Evolutionary conservation across 2,329 filamentous ascomycete species (phyloP).

Genomic region (Xylaria hypoxylon): DNA sequence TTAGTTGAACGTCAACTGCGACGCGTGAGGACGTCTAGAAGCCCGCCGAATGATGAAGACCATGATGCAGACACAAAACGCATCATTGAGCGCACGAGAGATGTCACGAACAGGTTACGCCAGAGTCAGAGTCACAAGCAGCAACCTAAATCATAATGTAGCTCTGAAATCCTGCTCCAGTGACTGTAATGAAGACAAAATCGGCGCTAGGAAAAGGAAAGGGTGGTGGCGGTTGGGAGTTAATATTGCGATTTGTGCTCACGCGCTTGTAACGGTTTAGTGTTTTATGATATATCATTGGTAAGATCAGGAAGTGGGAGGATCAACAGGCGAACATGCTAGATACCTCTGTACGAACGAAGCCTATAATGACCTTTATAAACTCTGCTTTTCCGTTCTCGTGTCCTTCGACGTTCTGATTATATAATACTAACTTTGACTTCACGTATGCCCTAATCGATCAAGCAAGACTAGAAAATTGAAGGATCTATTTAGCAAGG

Average conservation of each 20-base stretch:
- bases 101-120: conserved; percentile 35
- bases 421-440: not conserved
- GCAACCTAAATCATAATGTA: conserved; percentile 5
- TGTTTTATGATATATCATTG: conserved; percentile 28
- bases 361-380: conserved; percentile 22
- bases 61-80: conserved; percentile 32
- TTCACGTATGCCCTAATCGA: not conserved
- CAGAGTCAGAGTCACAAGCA: conserved; percentile 26
- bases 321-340: conserved; percentile 4
- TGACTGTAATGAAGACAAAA: not conserved
- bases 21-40: conserved; percentile 19
- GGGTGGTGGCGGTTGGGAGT: not conserved
- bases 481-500: not conserved
- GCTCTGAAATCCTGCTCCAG: not conserved
- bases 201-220: conserved; percentile 6
- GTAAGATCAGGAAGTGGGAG: conserved; percentile 8
- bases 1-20: conserved; percentile 30
- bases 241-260: conserved; percentile 22
- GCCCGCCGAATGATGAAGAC: conserved; percentile 18
- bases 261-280: conserved; percentile 4
- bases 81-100: conserved; percentile 35
- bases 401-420: not conserved
- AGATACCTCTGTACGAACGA: conserved; percentile 32
- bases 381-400: conserved; percentile 19
- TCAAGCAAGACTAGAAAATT: not conserved